These are phyloP conservation scores for Xylaria venustula DNA, from an alignment of 495 filamentous ascomycete genomes.

Conservation along the genomic window DNA sequence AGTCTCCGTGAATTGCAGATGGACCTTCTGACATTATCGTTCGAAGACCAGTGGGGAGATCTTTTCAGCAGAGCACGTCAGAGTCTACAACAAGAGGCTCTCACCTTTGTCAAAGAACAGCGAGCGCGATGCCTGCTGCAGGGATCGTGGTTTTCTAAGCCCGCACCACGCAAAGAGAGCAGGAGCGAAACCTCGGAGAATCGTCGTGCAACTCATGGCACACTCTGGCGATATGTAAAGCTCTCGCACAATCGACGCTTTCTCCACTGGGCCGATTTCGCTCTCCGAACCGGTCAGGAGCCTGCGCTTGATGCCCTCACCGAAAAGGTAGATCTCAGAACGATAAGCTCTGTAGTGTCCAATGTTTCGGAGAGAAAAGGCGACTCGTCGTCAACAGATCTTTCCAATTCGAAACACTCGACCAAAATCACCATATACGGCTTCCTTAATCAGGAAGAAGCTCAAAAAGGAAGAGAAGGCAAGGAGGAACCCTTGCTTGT, in stretches of 20 bases:
- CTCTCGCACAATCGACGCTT: conserved; percentile 88
- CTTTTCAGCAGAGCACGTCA: conserved; percentile 89
- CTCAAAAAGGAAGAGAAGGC: conserved; percentile 28
- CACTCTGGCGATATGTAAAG: conserved; percentile 76
- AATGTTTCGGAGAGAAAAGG: conserved; percentile 68
- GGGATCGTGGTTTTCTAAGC: conserved; percentile 85
- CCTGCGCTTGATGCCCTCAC: conserved; percentile 72
- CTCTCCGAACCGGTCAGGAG: conserved; percentile 57
- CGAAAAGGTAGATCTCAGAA: conserved; percentile 86
- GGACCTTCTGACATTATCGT: conserved; percentile 85
- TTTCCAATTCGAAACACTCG: conserved; percentile 41
- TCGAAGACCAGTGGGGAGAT: conserved; percentile 91
- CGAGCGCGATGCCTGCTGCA: conserved; percentile 87
- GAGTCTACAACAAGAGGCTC: conserved; percentile 84
- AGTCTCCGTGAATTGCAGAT: conserved; percentile 87
- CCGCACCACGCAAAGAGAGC: conserved; percentile 39
- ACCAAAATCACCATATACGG: conserved; percentile 94
- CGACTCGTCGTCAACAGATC: conserved; percentile 32
- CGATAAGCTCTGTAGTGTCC: conserved; percentile 87
- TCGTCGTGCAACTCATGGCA: conserved; percentile 38
- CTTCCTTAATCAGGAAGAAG: conserved; percentile 45
- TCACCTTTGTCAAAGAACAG: conserved; percentile 96
- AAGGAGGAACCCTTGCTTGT: conserved; percentile 66
- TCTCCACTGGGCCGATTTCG: conserved; percentile 90
- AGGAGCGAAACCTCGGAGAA: conserved; percentile 33